phyloP scores from a whole-genome alignment of 2,329 filamentous ascomycete genomes.

The Pseudohalonectria lignicola region DNA sequence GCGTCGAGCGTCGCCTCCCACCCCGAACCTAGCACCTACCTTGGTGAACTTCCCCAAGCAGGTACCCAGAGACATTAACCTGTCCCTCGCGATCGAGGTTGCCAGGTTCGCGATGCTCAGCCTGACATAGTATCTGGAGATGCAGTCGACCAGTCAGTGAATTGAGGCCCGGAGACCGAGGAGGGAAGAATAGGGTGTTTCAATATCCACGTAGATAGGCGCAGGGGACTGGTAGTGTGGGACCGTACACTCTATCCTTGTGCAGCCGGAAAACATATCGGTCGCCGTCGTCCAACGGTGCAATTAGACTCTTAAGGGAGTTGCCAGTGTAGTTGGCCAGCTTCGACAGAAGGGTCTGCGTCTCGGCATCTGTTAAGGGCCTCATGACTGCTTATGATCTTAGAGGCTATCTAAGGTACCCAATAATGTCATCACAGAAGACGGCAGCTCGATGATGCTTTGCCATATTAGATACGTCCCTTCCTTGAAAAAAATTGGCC shows the following conservation, averaged over 20 bases:
- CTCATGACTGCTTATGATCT: constrained; percentile 8
- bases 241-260: constrained; percentile 24
- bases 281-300: constrained; percentile 60
- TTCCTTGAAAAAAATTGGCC: no score
- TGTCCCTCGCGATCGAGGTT: constrained; percentile 70
- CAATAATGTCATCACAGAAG: no score
- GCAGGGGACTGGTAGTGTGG: background rate
- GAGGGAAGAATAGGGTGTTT: no score
- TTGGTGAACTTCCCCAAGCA: constrained; percentile 49
- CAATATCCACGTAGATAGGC: no score
- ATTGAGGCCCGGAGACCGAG: background rate
- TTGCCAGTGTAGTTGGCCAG: constrained; percentile 87
- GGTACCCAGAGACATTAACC: constrained; percentile 77
- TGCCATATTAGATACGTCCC: no score
- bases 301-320: constrained; percentile 76
- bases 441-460: no score
- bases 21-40: background rate
- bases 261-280: constrained; percentile 80
- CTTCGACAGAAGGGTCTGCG: constrained; percentile 69
- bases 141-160: no score
- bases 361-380: constrained; percentile 14
- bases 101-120: constrained; percentile 86
- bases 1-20: no score
- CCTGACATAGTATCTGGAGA: constrained; percentile 71
- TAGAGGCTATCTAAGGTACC: no score